Base-by-base conservation (phyloP, 73 alveolate species). In the Stentor coeruleus region DNA sequence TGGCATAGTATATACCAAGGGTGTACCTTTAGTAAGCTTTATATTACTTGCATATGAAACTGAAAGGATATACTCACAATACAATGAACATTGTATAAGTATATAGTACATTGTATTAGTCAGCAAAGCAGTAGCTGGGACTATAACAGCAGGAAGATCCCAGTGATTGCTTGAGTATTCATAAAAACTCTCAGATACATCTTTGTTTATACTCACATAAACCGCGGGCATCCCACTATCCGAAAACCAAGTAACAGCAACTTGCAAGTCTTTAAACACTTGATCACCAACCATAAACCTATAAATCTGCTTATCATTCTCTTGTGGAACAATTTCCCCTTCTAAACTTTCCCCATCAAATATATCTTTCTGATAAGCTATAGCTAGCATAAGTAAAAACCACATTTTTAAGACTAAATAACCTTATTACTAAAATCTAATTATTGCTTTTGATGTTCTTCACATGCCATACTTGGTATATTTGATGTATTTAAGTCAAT, bases 151-250 rank as follows among this genome's bases (percentile, higher is more conserved):
- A 31, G 40, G 49, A 1, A 26, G 20, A 20, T 31, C 39, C 11
- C n/a, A 26, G 0, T 37, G n/a, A 2, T 14, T 31, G 41, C 79
- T 66, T 20, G 79, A 20, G 40, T 31, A 66, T 20, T 26, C 2
- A 33, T 28, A 66, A 66, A 28, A 1, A 0, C n/a, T 66, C 2
- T 1, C 41, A 26, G 79, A 20, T 66, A 31, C 40, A 0, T 1
- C 37, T 66, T 0, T 26, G 39, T 1, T 40, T 66, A 0, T 1
- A 11, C 33, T 20, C 15, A 75, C 66, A 38, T 39, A 75, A 28
- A 75, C n/a, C 1, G 14, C 77, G 15, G 83, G 83, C 38, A 37
- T 66, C 20, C 77, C 6, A 15, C 38, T 26, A 38, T 75, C 83
- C 26, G 74, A 39, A 75, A 75, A 75, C 0, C 20, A 37, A 0